Evolutionary conservation across 2,329 filamentous ascomycete genomes (phyloP).

Genomic region (Calonectria pseudoturangicola): DNA sequence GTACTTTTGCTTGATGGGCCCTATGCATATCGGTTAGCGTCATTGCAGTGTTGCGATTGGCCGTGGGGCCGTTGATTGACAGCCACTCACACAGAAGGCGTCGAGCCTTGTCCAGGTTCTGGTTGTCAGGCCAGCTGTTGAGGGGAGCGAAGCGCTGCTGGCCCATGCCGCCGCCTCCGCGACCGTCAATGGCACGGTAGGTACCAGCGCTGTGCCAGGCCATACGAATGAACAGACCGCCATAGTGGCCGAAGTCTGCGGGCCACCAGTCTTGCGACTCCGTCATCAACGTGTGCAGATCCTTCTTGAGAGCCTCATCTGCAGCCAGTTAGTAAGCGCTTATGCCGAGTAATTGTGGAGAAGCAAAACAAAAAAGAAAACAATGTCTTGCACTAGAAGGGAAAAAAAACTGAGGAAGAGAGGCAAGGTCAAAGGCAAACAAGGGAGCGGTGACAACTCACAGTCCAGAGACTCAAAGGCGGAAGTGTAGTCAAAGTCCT

Average conservation of each 20-base stretch:
- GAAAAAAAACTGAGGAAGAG: background rate
- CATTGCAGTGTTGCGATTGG: background rate
- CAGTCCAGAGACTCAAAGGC: conserved; percentile 80
- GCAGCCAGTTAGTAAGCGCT: conserved; percentile 9
- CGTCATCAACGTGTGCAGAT: conserved; percentile 81
- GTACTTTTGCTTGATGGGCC: conserved; percentile 90
- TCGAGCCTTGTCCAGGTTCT: conserved; percentile 86
- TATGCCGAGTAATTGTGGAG: background rate
- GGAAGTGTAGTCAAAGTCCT: conserved; percentile 82
- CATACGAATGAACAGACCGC: conserved; percentile 87
- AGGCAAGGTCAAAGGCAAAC: background rate
- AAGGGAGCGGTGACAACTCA: conserved; percentile 63
- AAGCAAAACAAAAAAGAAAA: background rate
- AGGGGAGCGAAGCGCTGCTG: conserved; percentile 90
- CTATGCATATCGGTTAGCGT: background rate
- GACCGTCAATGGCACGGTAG: conserved; percentile 84
- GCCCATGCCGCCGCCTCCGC: conserved; percentile 83
- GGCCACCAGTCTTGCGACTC: conserved; percentile 89
- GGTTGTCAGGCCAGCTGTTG: conserved; percentile 89
- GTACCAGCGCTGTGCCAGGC: conserved; percentile 88
- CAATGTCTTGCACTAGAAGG: background rate
- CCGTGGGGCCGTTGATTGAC: background rate
- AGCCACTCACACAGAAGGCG: conserved; percentile 74
- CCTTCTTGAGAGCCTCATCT: conserved; percentile 80
- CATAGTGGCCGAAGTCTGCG: conserved; percentile 88